Base-by-base conservation (phyloP, 1,284 basidiomycete genomes). In the Rhizopogon hawkerae region DNA sequence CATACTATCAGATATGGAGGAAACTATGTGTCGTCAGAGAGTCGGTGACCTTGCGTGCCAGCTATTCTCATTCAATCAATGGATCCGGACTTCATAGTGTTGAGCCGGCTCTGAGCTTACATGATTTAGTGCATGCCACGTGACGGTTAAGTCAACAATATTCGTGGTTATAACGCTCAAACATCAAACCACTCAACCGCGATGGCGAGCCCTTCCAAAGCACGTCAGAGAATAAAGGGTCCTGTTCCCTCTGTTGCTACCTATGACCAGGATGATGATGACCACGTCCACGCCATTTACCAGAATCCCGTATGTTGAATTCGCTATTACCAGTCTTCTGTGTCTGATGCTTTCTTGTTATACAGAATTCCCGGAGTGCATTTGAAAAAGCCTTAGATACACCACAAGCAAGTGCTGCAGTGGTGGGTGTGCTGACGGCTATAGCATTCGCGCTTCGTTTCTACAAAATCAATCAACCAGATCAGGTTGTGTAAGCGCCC, bases 381-480 rank as follows among this genome's bases (percentile, higher is more conserved):
- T 64, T 79, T 7, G 85, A 87, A 61, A 68, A 74, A 54, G 54
- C 78, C 36, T 62, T 88, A 39, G 83, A 87, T 58, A 77, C 79
- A 16, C 69, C 71, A 44, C 71, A 72, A 49, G 80, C 76, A 43
- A 87, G 82, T 63, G 65, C 71, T 49, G 68, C 75, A 21, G 73
- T 84, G 23, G 76, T 85, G 39, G 73, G 71, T 47, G 61, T 75
- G 11, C 72, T 95, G 48, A 92, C 90, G 14, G 71, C 76, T 2
- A 63, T 90, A 35, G 87, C 91, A 10, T 86, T 92, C 62, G 78
- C 80, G 16, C 67, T 94, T 49, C 82, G 93, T 43, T 95, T 97
- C 73, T 93, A 88, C 74, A 89, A 92, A 72, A 93, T 97, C 69
- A 88, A 86, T 64, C 84, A 92, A 64, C 93, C 93, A 36, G 86